A percentile compares a stretch with the other conserved stretches of the same genome.
phyloP scores from a whole-genome alignment of 352 stramenopile species.

The Globisporangium irregulare region DNA sequence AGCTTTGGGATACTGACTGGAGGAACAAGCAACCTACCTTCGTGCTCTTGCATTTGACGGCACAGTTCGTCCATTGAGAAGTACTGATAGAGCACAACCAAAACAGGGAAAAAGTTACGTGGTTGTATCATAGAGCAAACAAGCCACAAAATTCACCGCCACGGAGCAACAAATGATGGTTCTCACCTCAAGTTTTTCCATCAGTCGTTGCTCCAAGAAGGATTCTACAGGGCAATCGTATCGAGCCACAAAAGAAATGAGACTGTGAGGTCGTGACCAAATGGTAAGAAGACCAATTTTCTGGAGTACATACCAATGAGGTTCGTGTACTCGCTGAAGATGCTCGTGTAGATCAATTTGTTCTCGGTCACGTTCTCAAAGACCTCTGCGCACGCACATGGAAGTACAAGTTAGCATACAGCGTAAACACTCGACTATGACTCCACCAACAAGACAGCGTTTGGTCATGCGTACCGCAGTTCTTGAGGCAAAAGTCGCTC shows the following conservation, averaged over 20 bases:
- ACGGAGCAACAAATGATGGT: neutral
- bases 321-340: slow-evolving; percentile 74
- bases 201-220: slow-evolving; percentile 62
- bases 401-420: neutral
- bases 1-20: neutral
- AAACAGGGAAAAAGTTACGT: neutral
- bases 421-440: neutral
- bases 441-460: neutral
- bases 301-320: slow-evolving; percentile 56
- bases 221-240: slow-evolving; percentile 31
- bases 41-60: slow-evolving; percentile 80
- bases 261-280: neutral
- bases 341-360: slow-evolving; percentile 80
- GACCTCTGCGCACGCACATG: slow-evolving; percentile 41
- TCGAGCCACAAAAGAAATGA: neutral
- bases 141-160: too few relatives aligned
- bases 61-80: slow-evolving; percentile 84
- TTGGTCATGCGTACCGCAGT: slow-evolving; percentile 50
- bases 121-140: neutral
- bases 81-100: slow-evolving; percentile 26
- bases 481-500: slow-evolving; percentile 71
- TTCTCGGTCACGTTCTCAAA: slow-evolving; percentile 85
- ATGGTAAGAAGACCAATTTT: neutral
- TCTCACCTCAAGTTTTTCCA: slow-evolving; percentile 60
- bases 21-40: slow-evolving; percentile 28